Conservation (phyloP, 441 rosid species). For the Codiaeum variegatum region DNA sequence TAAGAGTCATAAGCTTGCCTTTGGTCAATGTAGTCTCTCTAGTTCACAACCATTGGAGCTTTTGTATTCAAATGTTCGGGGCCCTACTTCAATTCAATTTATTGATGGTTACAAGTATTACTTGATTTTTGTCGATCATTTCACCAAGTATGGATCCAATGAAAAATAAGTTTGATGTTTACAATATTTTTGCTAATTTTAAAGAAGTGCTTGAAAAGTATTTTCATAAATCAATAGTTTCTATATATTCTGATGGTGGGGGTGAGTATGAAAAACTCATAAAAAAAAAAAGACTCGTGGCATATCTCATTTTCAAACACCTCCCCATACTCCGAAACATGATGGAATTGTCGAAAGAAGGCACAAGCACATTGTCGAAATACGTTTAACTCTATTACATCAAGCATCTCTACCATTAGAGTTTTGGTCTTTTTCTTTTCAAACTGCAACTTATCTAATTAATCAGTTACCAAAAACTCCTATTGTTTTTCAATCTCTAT, state of each 20-base stretch:
- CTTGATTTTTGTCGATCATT: background rate
- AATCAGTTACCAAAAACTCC: background rate
- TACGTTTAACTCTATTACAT: background rate
- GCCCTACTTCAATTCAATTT: background rate
- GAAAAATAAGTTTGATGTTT: background rate
- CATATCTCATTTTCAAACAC: background rate
- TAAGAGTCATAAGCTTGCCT: background rate
- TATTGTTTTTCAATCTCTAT: background rate
- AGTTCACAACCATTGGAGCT: background rate
- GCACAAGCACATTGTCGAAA: background rate
- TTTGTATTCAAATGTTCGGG: background rate
- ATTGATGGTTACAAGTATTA: background rate
- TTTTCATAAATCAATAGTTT: background rate
- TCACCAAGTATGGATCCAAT: background rate
- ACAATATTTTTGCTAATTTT: background rate
- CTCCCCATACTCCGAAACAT: background rate
- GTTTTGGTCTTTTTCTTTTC: background rate
- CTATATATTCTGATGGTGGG: background rate
- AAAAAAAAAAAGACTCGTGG: too few species aligned
- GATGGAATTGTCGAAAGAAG: background rate
- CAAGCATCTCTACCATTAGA: background rate
- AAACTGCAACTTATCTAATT: background rate
- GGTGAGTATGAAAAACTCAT: background rate
- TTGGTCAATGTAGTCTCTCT: background rate
- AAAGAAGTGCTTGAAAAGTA: background rate